Evolutionary conservation across 495 filamentous ascomycete genomes (phyloP), one percentile per base, ranked within the genome.

Genomic region (Penicillium ucsense): DNA sequence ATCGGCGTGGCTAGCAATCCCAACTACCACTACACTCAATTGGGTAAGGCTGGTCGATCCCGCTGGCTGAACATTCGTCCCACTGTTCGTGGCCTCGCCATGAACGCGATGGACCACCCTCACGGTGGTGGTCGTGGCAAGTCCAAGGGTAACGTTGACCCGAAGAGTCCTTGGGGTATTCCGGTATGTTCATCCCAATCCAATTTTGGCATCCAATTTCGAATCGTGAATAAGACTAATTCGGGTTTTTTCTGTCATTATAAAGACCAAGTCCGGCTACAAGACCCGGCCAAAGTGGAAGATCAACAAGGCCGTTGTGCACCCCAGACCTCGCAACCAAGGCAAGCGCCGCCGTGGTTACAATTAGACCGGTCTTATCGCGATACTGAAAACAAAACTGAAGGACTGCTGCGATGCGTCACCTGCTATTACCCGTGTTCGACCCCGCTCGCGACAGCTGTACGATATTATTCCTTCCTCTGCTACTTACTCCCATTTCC

Each of bases 91-190:
- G 92, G 92, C 82, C 65, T 98, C 57, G 92, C 92, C 12, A 98
- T 98, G 92, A 98, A 98, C 67, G 89, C 90, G 50, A 79, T 72
- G 51, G 94, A 98, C 55, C 92, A 98, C 79, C 90, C 92, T 55
- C 92, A 98, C 68, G 92, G 92, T 78, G 92, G 92, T 84, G 92
- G 92, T 63, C 78, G 94, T 73, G 92, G 92, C 63, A 98, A 98
- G 73, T 94, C 88, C 28, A 97, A 98, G 85, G 90, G 92, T 76
- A 97, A 97, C 65, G 78, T 86, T 47, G 73, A 92, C 62, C 90
- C 94, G 38, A 86, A 89, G 62, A 94, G 88, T 72, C 89, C 89
- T 49, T 98, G 92, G 92, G 94, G 94, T 57, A 82, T 80, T 62
- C 89, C 88, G 68, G 89, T 95, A 85, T 65, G 87, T 79, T 34